Conservation (phyloP, 305 asterid genomes). For the Fraxinus sp. region DNA sequence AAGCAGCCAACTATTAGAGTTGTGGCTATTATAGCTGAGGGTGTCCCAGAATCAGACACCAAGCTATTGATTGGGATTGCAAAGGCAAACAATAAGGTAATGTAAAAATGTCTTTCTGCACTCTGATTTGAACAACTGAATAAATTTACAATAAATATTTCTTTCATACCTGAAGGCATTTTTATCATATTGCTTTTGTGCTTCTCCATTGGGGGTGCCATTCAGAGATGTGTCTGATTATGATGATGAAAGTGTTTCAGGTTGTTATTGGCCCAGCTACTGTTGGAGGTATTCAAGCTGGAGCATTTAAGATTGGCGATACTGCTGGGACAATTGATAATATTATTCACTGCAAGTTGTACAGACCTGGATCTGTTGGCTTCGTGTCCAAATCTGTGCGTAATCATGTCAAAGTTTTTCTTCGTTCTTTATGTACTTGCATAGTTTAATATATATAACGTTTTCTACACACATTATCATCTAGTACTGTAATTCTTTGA, state of each 20-base stretch:
- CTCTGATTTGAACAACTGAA: slow-evolving; percentile 6
- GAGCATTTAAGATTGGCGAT: slow-evolving; percentile 97
- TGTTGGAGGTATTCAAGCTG: slow-evolving; percentile 98
- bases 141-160: not conserved
- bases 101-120: slow-evolving; percentile 17
- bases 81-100: slow-evolving; percentile 88
- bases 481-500: not conserved
- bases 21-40: slow-evolving; percentile 97
- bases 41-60: slow-evolving; percentile 91
- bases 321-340: slow-evolving; percentile 98
- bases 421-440: not conserved
- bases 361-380: slow-evolving; percentile 95
- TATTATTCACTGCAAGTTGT: slow-evolving; percentile 76
- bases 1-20: slow-evolving; percentile 95
- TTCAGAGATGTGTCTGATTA: slow-evolving; percentile 13
- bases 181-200: not conserved
- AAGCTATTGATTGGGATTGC: slow-evolving; percentile 96
- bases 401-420: slow-evolving; percentile 15
- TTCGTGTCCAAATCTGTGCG: slow-evolving; percentile 94
- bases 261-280: slow-evolving; percentile 96
- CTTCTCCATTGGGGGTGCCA: not conserved
- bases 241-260: slow-evolving; percentile 36
- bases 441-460: not conserved
- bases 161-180: not conserved
- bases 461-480: not conserved